Conservation (phyloP, 2,329 filamentous ascomycete species). For the Microsporum ferrugineum region DNA sequence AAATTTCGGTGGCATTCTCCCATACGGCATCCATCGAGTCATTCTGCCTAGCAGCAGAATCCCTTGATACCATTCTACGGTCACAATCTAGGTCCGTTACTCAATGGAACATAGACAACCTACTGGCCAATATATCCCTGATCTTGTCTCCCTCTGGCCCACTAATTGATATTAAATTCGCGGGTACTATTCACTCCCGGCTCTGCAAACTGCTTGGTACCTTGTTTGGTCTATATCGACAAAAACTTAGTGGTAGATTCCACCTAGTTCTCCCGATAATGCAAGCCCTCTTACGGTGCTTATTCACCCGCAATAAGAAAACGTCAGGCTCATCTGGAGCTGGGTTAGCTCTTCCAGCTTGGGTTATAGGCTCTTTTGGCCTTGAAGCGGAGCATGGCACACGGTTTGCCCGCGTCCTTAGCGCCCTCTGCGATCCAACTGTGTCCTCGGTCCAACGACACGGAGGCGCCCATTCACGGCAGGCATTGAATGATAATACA, state of each 20-base stretch:
- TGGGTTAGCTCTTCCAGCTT: slow-evolving; percentile 15
- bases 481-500: slow-evolving; percentile 46
- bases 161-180: slow-evolving; percentile 22
- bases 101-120: slow-evolving; percentile 37
- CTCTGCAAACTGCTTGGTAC: slow-evolving; percentile 44
- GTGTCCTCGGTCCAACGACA: slow-evolving; percentile 41
- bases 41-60: slow-evolving; percentile 32
- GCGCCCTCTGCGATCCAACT: slow-evolving; percentile 51
- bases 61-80: slow-evolving; percentile 30
- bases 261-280: slow-evolving; percentile 48
- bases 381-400: slow-evolving; percentile 36
- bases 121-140: slow-evolving; percentile 29
- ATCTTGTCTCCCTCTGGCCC: slow-evolving; percentile 27
- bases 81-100: slow-evolving; percentile 31
- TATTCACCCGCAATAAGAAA: slow-evolving; percentile 40
- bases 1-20: slow-evolving; percentile 23
- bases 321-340: slow-evolving; percentile 8
- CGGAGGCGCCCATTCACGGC: slow-evolving; percentile 26
- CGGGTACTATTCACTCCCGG: slow-evolving; percentile 40
- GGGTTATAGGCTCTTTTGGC: slow-evolving; percentile 12
- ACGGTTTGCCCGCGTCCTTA: slow-evolving; percentile 45
- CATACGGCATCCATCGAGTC: slow-evolving; percentile 26
- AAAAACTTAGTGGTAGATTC: slow-evolving; percentile 48
- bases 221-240: slow-evolving; percentile 46
- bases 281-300: slow-evolving; percentile 43